Evolutionary conservation across 2,329 filamentous ascomycete genomes (phyloP), one percentile per base, ranked within the genome.

Genomic region (Aureobasidium subglaciale): DNA sequence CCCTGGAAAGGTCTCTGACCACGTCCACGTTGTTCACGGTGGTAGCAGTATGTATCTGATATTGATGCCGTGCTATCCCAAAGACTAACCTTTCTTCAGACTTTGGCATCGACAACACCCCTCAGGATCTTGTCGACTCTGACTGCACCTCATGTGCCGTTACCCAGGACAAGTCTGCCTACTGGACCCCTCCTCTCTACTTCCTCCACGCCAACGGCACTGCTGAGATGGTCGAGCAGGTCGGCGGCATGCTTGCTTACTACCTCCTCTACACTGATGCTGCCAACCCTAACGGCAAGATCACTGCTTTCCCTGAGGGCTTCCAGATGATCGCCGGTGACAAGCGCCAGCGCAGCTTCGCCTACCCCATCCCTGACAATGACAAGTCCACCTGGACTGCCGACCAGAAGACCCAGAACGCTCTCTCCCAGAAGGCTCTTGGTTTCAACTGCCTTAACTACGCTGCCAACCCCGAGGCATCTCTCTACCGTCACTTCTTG

Each of bases 381-480:
- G 79, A 82, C 22, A 88, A 90, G 72, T 90, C 88, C 11, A 60
- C 71, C 22, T 96, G 91, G 91, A 67, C 71, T 4, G 72, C 68
- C 2, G 73, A 83, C 5, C 81, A 85, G 58, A 79, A 81, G 64
- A 86, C 85, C 10, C 90, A 95, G 74, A 70, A 72, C 15, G 81
- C 84, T 52, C 80, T 96, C 34, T 75, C 74, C 49, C 87, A 95
- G 75, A 90, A 91, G 59, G 89, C 91, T 9, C 64, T 96, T 25
- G 92, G 93, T 3, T 96, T 96, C 81, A 97, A 97, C 78, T 97
- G 93, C 72, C 74, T 99, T 59, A 85, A 97, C 80, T 96, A 96
- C 68, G 65, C 63, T 29, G 75, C 71, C 22, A 64, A 70, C 0
- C 75, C 87, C 2, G 90, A 96, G 70, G 78, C 80, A 1, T 87